Base-by-base conservation (phyloP, 2,329 filamentous ascomycete species). In the Calonectria montana region DNA sequence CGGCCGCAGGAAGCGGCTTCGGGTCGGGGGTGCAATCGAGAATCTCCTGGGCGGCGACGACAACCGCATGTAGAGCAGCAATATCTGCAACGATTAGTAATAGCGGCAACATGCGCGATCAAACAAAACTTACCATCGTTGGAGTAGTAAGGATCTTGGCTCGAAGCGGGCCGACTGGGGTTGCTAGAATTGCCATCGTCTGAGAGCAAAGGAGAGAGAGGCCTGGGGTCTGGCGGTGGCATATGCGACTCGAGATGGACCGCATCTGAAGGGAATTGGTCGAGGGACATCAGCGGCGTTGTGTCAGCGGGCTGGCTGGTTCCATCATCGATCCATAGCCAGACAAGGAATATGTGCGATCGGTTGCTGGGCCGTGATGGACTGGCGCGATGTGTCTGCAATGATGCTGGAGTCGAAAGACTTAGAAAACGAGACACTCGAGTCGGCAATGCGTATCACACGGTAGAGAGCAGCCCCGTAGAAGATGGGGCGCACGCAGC, bases 1-100 rank as follows among this genome's bases (percentile, higher is more conserved):
- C 94, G 79, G 92, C 91, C 70, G 93, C 94, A 4, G 94, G 92
- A 25, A 93, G 87, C 67, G 90, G 88, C 77, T 93, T 90, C 61
- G 88, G 88, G 69, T 92, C 89, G 1, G 90, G 86, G 2, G 90
- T 84, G 13, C 83, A 83, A 55, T 89, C 85, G 65, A 91, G 87
- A 35, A 94, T 88, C 47, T 89, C 86, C 83, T 96, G 91, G 50
- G 94, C 95, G 77, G 89, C 88, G 72, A 87, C 86, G 79, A 97
- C 92, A 79, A 98, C 94, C 70, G 93, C 88, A 83, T 95, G 93
- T 70, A 98, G 88, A 73, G 95, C 88, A 73, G 90, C 89, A 82
- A 98, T 94, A 85, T 97, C 96, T 95, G 43, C 6, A 35, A n/a
- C n/a, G 21, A 69, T 80, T 43, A 80, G 70, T 27, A 25, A 67